These are phyloP conservation scores for Debaryomycetaceae sp. DNA, from an alignment of 1,139 yeast species.

Conservation along the genomic window DNA sequence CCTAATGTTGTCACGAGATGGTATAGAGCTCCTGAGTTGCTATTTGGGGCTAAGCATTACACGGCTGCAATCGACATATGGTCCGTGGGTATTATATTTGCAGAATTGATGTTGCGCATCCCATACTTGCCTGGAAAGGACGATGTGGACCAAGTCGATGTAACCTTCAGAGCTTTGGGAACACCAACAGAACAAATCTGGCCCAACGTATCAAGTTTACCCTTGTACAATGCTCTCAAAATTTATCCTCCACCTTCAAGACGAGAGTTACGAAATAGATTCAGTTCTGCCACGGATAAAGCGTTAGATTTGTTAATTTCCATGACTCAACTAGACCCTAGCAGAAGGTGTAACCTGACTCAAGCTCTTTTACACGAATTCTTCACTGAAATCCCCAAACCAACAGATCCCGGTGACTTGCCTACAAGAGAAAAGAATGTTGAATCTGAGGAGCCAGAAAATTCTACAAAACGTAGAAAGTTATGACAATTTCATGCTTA, in stretches of 20 bases:
- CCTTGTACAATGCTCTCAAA: slow-evolving; percentile 67
- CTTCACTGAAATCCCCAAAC: slow-evolving; percentile 71
- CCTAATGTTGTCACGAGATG: slow-evolving; percentile 95
- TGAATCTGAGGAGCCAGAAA: slow-evolving; percentile 12
- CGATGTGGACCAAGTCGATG: slow-evolving; percentile 84
- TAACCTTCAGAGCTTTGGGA: slow-evolving; percentile 91
- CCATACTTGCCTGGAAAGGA: slow-evolving; percentile 94
- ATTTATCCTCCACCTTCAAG: slow-evolving; percentile 83
- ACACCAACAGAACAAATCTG: slow-evolving; percentile 91
- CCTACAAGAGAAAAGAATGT: slow-evolving; percentile 48
- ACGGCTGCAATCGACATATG: slow-evolving; percentile 88
- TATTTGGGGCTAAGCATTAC: slow-evolving; percentile 87
- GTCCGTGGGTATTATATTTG: slow-evolving; percentile 96
- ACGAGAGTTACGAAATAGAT: slow-evolving; percentile 76
- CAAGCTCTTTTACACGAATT: slow-evolving; percentile 65
- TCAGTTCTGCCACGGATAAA: slow-evolving; percentile 86
- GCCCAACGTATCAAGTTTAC: slow-evolving; percentile 85
- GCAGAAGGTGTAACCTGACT: slow-evolving; percentile 63
- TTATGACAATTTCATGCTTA: neutral
- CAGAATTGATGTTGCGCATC: slow-evolving; percentile 89
- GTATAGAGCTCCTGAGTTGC: slow-evolving; percentile 93
- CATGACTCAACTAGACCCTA: slow-evolving; percentile 79
- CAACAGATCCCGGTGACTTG: slow-evolving; percentile 67
- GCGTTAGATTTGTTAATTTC: slow-evolving; percentile 76
- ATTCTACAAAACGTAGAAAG: slow-evolving; percentile 1